Evolutionary conservation across 768 basidiomycete genomes (phyloP).

Genomic region (Boletus rufocinnamomeus): DNA sequence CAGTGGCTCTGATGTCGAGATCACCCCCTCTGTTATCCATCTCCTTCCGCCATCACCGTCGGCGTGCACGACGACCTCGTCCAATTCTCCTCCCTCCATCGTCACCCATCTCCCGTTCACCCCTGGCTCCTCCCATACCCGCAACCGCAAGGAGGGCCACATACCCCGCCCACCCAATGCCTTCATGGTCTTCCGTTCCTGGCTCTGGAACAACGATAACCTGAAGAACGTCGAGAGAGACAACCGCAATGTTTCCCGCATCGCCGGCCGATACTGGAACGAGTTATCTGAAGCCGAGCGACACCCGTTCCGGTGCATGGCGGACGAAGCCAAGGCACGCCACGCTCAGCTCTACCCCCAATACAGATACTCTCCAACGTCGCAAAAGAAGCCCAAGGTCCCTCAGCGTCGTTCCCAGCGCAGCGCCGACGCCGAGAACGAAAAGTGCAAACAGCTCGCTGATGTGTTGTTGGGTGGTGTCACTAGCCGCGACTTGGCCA

Average conservation of each 20-base stretch:
- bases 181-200: slow-evolving; percentile 81
- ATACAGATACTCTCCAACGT: slow-evolving; percentile 62
- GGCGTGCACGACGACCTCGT: slow-evolving; percentile 14
- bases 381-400: slow-evolving; percentile 30
- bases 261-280: slow-evolving; percentile 72
- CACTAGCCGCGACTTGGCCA: slow-evolving; percentile 33
- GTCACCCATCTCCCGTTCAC: slow-evolving; percentile 30
- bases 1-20: slow-evolving; percentile 19
- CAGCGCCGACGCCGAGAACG: slow-evolving; percentile 36
- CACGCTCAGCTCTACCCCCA: slow-evolving; percentile 56
- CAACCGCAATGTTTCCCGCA: slow-evolving; percentile 71
- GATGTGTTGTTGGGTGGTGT: slow-evolving; percentile 38
- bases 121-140: slow-evolving; percentile 42
- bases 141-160: slow-evolving; percentile 47
- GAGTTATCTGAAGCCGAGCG: slow-evolving; percentile 49
- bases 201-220: slow-evolving; percentile 54
- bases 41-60: slow-evolving; percentile 23
- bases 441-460: slow-evolving; percentile 42
- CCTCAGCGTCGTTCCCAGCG: slow-evolving; percentile 38
- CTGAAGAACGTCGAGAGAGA: slow-evolving; percentile 58
- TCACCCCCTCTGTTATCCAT: slow-evolving; percentile 3
- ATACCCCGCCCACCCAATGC: slow-evolving; percentile 82
- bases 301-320: slow-evolving; percentile 46
- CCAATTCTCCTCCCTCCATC: slow-evolving; percentile 21
- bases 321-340: slow-evolving; percentile 46